Base-by-base conservation (phyloP, 345 rosid genomes). In the Aurinia saxatilis region DNA sequence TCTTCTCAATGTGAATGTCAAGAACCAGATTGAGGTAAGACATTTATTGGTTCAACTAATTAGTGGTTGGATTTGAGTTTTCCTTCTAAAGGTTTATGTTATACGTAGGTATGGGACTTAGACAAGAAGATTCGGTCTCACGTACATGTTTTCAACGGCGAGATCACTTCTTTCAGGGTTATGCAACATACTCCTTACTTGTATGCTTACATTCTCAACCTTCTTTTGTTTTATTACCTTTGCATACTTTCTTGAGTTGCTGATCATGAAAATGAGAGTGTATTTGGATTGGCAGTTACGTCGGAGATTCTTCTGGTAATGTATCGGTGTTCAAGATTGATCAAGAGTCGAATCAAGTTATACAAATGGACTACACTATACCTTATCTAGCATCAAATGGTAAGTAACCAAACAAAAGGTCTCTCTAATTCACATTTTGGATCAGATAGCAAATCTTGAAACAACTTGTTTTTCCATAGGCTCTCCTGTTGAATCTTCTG, bases 61-160 rank as follows among this genome's bases (percentile, higher is more conserved):
- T 2, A 19, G 15, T 34, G 15, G 40, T 50, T 19, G 31, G 12
- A 21, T 41, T 17, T 50, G 25, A 41, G 41, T 0, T 50, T 63
- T 50, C 30, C 38, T n/a, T 71, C 51, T 42, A 16, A 71, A 66
- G 47, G 21, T 13, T 50, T 12, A 40, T n/a, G 40, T 5, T 46
- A n/a, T 8, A 13, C 36, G 1, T 70, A 92, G 98, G 96, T 89
- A 21, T 92, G 98, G 98, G 84, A 89, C 61, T 62, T 89, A 54
- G 93, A 89, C 31, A 85, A 72, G 82, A 83, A 78, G 78, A 58
- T 72, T 48, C 10, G 85, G 78, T 79, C 81, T 62, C 60, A 79
- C 49, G 75, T 79, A 59, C 79, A 83, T 74, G 76, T 52, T 27
- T 75, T 75, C 27, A 75, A 76, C 29, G 80, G 72, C 21, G 84